A percentile compares a stretch with the other conserved stretches of the same genome.
These are phyloP conservation scores for Rhododendron vialii DNA, from an alignment of 148 eudicot genomes.

Conservation along the genomic window DNA sequence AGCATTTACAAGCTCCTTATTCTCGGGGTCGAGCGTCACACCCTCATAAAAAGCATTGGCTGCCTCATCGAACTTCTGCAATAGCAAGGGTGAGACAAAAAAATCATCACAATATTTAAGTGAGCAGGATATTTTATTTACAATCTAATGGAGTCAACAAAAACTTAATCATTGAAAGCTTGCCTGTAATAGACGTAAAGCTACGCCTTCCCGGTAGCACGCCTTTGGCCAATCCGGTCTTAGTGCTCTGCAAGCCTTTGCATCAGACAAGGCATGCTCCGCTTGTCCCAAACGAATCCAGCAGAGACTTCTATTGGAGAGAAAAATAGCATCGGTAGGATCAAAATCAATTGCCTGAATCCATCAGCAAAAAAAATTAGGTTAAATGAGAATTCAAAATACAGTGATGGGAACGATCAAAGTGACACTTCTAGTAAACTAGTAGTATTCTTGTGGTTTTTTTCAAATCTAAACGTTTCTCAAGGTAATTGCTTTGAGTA, in stretches of 20 bases:
- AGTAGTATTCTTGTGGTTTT: not conserved
- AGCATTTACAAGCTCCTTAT: slow-evolving; percentile 74
- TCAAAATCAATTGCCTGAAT: slow-evolving; percentile 86
- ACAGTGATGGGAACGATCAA: not conserved
- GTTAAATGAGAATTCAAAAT: not conserved
- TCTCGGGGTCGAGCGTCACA: slow-evolving; percentile 82
- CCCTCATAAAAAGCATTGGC: slow-evolving; percentile 97
- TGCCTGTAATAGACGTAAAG: slow-evolving; percentile 67
- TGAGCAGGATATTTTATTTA: not conserved
- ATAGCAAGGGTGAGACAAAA: not conserved
- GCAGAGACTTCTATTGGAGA: slow-evolving; percentile 93
- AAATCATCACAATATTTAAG: not conserved
- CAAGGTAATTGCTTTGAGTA: not conserved
- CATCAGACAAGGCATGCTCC: slow-evolving; percentile 83
- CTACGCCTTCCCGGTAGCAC: slow-evolving; percentile 94
- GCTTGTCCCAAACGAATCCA: slow-evolving; percentile 84
- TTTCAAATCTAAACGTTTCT: not conserved
- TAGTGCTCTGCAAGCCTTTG: slow-evolving; percentile 64
- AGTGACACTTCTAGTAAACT: not conserved
- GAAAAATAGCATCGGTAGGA: slow-evolving; percentile 71
- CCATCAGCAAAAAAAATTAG: slow-evolving; percentile 11
- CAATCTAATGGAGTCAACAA: not conserved
- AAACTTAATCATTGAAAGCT: slow-evolving; percentile 5
- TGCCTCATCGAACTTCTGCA: slow-evolving; percentile 93
- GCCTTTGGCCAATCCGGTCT: slow-evolving; percentile 91